Percentiles rank a stretch among this genome's conserved stretches.
These are phyloP conservation scores for Trametes pubescens DNA, from an alignment of 1,284 basidiomycete species.

Conservation along the genomic window DNA sequence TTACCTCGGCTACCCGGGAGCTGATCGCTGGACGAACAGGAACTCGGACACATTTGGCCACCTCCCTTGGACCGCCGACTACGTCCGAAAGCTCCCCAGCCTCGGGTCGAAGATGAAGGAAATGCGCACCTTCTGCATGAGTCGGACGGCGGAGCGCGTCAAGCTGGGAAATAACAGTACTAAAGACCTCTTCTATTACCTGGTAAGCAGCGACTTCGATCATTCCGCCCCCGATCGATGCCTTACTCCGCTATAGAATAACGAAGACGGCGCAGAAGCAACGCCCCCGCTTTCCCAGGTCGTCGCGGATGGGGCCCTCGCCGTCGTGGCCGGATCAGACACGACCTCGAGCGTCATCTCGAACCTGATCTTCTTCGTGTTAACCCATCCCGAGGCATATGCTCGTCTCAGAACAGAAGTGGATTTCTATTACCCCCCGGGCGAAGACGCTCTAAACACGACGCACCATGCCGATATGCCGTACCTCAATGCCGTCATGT, in stretches of 20 bases:
- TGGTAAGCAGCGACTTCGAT: slow-evolving; percentile 20
- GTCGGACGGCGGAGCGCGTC: slow-evolving; percentile 30
- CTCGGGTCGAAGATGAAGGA: slow-evolving; percentile 32
- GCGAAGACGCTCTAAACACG: slow-evolving; percentile 39
- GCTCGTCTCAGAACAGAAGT: slow-evolving; percentile 40
- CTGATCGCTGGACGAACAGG: slow-evolving; percentile 21
- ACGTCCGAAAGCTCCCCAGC: slow-evolving; percentile 29
- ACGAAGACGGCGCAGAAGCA: slow-evolving; percentile 35
- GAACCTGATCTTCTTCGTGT: slow-evolving; percentile 37
- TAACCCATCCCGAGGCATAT: slow-evolving; percentile 36
- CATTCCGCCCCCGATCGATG: slow-evolving; percentile 4
- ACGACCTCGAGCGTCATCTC: slow-evolving; percentile 41
- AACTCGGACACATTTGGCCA: slow-evolving; percentile 34
- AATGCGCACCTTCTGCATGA: slow-evolving; percentile 31
- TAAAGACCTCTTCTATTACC: slow-evolving; percentile 39
- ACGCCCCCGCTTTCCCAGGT: slow-evolving; percentile 31
- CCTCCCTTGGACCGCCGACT: slow-evolving; percentile 38
- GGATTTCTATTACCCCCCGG: slow-evolving; percentile 40
- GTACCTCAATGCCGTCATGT: slow-evolving; percentile 46
- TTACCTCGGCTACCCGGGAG: background rate
- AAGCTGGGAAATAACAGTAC: slow-evolving; percentile 24
- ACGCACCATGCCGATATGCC: slow-evolving; percentile 40
- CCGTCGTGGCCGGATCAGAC: slow-evolving; percentile 44
- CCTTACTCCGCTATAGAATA: slow-evolving; percentile 30
- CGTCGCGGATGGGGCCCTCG: slow-evolving; percentile 33